Evolutionary conservation across 352 stramenopile species (phyloP), one percentile per base, ranked within the genome.

Genomic region (Phytophthora syringae): DNA sequence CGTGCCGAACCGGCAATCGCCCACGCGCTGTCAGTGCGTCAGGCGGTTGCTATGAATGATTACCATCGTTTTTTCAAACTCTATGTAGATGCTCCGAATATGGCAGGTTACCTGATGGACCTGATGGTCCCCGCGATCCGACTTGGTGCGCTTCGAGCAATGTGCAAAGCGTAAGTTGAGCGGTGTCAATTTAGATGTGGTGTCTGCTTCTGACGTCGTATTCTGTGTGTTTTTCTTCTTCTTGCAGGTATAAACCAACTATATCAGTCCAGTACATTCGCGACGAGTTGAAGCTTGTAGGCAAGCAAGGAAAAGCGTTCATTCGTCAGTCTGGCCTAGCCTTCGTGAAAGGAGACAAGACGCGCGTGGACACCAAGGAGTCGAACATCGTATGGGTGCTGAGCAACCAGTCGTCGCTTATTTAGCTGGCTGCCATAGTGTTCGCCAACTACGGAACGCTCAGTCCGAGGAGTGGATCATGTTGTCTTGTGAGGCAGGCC

Each of bases 81-180:
- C 45, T 93, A 92, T 80, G 76, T 82, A 71, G 70, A 82, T 80
- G 82, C 87, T 70, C 89, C 87, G 27, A 97, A 97, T 71, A 97
- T 97, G 89, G 81, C 86, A 78, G 87, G 86, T 74, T 97, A 94
- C 64, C 61, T 97, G 25, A 97, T 97, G 89, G 88, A 97, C 65
- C 74, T 84, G 4, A 93, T 95, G 79, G 83, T 94, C 49, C 65
- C 84, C 36, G 80, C 88, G 44, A 92, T 96, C 51, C 88, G 88
- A 61, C 74, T 96, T 24, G 79, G 77, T 42, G 86, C 88, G 10
- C 84, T 96, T 58, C 87, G 86, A 67, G 81, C 81, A 43, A 96
- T 96, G 57, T 96, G 88, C 76, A 96, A 94, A 88, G 84, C 85
- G 82, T 95, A 91, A 44, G 82, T 88, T 60, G 1, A 52, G n/a